Percentiles rank a stretch among this genome's conserved stretches.
Conservation (phyloP, 2,329 filamentous ascomycete species). For the Xylaria polymorpha region DNA sequence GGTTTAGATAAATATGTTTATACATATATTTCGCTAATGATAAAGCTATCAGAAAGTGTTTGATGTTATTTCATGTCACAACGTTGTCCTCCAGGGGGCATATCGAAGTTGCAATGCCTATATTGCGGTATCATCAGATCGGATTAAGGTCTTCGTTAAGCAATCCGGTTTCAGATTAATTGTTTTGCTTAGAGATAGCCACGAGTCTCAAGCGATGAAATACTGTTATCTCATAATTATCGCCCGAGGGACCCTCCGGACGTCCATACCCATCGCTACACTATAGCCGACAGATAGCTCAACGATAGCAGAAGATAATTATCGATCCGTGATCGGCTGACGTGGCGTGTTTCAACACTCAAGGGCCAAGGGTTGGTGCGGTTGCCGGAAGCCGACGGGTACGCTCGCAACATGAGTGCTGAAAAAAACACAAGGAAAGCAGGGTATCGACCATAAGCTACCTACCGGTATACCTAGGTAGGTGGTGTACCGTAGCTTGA, state of each 20-base stretch:
- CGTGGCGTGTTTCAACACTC: constrained; percentile 8
- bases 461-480: not conserved
- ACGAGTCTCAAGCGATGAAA: not conserved
- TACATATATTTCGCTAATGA: not conserved
- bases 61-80: not conserved
- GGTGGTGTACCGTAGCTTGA: not conserved
- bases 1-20: not conserved
- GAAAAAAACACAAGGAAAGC: not conserved
- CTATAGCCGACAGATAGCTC: not conserved
- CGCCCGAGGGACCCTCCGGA: not conserved
- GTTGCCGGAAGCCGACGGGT: not conserved
- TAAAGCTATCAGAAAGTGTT: not conserved
- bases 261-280: not conserved
- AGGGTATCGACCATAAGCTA: not conserved
- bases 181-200: not conserved
- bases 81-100: too few relatives aligned
- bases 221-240: not conserved
- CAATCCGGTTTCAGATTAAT: not conserved
- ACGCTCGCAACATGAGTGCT: not conserved
- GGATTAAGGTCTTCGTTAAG: not conserved
- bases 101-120: not conserved
- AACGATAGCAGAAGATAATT: not conserved
- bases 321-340: not conserved
- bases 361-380: not conserved
- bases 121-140: not conserved